phyloP scores from a whole-genome alignment of 1,139 yeast species.

The Kodamaea anthophila region DNA sequence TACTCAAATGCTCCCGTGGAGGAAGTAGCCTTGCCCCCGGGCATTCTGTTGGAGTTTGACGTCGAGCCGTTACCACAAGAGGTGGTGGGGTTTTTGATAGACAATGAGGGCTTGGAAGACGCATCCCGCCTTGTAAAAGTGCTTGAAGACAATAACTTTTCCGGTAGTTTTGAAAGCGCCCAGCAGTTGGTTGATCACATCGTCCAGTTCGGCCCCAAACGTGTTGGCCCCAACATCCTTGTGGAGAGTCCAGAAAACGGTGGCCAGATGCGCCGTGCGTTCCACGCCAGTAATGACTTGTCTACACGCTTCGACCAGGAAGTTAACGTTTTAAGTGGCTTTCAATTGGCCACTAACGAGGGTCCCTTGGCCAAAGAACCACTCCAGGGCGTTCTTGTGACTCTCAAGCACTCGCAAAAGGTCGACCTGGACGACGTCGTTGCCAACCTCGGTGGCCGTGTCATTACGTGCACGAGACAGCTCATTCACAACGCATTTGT shows the following conservation, averaged over 20 bases:
- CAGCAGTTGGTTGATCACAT: slow-evolving; percentile 39
- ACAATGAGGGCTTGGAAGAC: slow-evolving; percentile 32
- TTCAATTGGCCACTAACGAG: slow-evolving; percentile 71
- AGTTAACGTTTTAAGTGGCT: slow-evolving; percentile 71
- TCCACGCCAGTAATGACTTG: slow-evolving; percentile 12
- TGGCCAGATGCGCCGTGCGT: slow-evolving; percentile 28
- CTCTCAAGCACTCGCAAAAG: slow-evolving; percentile 25
- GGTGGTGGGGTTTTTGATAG: slow-evolving; percentile 45
- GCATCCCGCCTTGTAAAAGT: slow-evolving; percentile 25
- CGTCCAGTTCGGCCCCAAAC: slow-evolving; percentile 71
- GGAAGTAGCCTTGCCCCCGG: slow-evolving; percentile 28
- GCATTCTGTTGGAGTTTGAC: slow-evolving; percentile 46
- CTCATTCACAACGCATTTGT: slow-evolving; percentile 63
- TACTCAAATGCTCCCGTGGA: slow-evolving; percentile 13
- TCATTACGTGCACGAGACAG: slow-evolving; percentile 70
- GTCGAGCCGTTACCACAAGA: slow-evolving; percentile 54
- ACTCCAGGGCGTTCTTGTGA: slow-evolving; percentile 69
- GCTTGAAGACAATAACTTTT: slow-evolving; percentile 20
- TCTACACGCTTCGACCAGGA: slow-evolving; percentile 52
- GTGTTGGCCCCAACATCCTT: slow-evolving; percentile 71
- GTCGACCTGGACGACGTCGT: slow-evolving; percentile 27
- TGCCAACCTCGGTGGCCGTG: slow-evolving; percentile 54
- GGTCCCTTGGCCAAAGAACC: slow-evolving; percentile 92
- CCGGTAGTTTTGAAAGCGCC: slow-evolving; percentile 14
- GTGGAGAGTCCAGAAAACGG: slow-evolving; percentile 43